Percentiles rank a stretch among this genome's conserved stretches.
Conservation (phyloP, 2,329 filamentous ascomycete species). For the Calonectria crousiana region DNA sequence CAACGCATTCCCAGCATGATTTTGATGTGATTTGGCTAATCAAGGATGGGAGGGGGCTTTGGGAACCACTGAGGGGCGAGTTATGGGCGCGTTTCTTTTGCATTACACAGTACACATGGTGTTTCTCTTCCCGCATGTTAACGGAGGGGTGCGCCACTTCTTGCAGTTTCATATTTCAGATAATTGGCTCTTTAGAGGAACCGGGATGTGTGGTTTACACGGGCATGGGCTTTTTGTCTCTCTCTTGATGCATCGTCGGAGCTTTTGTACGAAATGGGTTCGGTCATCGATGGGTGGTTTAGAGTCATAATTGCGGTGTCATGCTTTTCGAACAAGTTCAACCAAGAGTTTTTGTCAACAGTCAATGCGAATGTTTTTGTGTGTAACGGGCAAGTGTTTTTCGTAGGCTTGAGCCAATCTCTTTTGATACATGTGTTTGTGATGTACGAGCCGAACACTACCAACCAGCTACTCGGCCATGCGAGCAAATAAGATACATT, state of each 20-base stretch:
- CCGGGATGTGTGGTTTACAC: not conserved
- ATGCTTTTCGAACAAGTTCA: not conserved
- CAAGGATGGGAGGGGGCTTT: not conserved
- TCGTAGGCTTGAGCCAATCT: not conserved
- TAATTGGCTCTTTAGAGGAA: constrained; percentile 13
- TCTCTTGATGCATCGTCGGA: not conserved
- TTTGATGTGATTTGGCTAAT: not conserved
- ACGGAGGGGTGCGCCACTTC: constrained; percentile 21
- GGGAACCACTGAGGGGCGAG: constrained; percentile 11
- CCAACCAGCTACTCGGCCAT: not conserved
- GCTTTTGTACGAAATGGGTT: not conserved
- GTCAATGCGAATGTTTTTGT: not conserved
- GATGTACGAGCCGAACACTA: not conserved
- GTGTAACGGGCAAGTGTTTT: not conserved
- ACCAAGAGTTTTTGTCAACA: not conserved
- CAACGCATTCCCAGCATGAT: constrained; percentile 42
- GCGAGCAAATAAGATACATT: constrained; percentile 19
- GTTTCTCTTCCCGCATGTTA: constrained; percentile 15
- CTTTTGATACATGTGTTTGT: constrained; percentile 1
- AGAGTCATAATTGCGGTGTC: constrained; percentile 11
- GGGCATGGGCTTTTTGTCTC: constrained; percentile 9
- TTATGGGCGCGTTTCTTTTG: constrained; percentile 28
- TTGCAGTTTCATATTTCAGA: constrained; percentile 20
- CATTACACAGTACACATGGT: constrained; percentile 34
- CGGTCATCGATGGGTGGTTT: constrained; percentile 26